A percentile compares a stretch with the other conserved stretches of the same genome.
These are phyloP conservation scores for Corniculantispora saksenae DNA, from an alignment of 2,329 filamentous ascomycete genomes.

Conservation along the genomic window DNA sequence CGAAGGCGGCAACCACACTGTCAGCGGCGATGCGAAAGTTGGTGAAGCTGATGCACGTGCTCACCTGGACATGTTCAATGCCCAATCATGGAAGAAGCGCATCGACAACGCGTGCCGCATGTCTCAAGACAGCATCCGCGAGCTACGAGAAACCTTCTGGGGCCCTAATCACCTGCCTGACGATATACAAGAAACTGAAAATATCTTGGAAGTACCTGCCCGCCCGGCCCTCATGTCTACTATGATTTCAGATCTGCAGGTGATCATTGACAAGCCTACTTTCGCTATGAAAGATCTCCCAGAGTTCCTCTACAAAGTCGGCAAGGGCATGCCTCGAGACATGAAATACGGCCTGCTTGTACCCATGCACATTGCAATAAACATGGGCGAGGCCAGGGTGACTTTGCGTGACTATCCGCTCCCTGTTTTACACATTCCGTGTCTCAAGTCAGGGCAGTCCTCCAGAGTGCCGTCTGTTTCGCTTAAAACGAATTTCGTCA, in stretches of 20 bases:
- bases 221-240: conserved; percentile 81
- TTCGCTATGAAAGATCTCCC: conserved; percentile 83
- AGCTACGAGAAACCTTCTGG: conserved; percentile 78
- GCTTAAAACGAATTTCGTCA: conserved; percentile 86
- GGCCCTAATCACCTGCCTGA: conserved; percentile 79
- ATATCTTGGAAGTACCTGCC: conserved; percentile 80
- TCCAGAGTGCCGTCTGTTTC: conserved; percentile 78
- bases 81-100: conserved; percentile 87
- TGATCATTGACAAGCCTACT: conserved; percentile 87
- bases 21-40: conserved; percentile 72
- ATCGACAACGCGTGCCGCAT: conserved; percentile 76
- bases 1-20: conserved; percentile 63
- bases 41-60: conserved; percentile 75
- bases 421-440: conserved; percentile 86
- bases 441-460: conserved; percentile 77
- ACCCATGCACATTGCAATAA: conserved; percentile 85
- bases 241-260: conserved; percentile 79
- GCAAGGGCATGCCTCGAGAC: conserved; percentile 93
- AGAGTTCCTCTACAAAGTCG: conserved; percentile 81
- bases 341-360: conserved; percentile 89
- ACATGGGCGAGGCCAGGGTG: conserved; percentile 87
- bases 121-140: conserved; percentile 73
- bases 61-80: conserved; percentile 76
- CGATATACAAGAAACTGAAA: conserved; percentile 79
- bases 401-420: conserved; percentile 90